Base-by-base conservation (phyloP, 2,329 filamentous ascomycete genomes). In the Aureobasidium sp. region DNA sequence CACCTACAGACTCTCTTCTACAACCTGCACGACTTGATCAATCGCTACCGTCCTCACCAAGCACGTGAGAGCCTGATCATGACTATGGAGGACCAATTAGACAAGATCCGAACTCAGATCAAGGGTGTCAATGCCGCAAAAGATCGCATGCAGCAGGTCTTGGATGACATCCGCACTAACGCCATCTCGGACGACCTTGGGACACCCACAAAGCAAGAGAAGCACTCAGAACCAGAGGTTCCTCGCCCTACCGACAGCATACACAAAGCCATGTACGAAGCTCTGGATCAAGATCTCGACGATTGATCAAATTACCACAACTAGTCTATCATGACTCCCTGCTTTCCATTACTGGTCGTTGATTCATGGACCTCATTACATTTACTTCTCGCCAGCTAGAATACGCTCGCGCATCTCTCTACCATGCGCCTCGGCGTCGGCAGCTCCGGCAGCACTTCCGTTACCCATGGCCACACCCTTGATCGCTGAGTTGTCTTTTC, bases 41-140 rank as follows among this genome's bases (percentile, higher is more conserved):
- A 99, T 74, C 87, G 96, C 74, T 97, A 96, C 76, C 84, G 93
- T 36, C 92, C 92, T 10, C 92, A 97, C 72, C 93, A 97, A 76
- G 92, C 92, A 27, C 79, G 93, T 48, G 92, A 97, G 77, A 92
- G 87, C 32, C 79, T 96, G 63, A 96, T 96, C 36, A 77, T 87
- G 67, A 84, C 93, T 79, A 92, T 97, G 88, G 89, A 96, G 75
- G 87, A 89, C 67, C 88, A 93, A 70, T 77, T 96, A 34, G 86
- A 90, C 67, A 82, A 80, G 67, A 87, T 87, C 61, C 84, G 82
- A 67, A 83, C 82, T 61, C 92, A 97, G 75, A 91, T 92, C 1
- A 80, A 84, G 37, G 84, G 82, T 3, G 84, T 92, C 50, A 81
- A 82, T 63, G 82, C 82, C 63, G 86, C 86, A 70, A 86, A 85